A percentile compares a stretch with the other conserved stretches of the same genome.
phyloP scores from a whole-genome alignment of 192 early-diverging fungal genomes.

The Phycomyces nitens region DNA sequence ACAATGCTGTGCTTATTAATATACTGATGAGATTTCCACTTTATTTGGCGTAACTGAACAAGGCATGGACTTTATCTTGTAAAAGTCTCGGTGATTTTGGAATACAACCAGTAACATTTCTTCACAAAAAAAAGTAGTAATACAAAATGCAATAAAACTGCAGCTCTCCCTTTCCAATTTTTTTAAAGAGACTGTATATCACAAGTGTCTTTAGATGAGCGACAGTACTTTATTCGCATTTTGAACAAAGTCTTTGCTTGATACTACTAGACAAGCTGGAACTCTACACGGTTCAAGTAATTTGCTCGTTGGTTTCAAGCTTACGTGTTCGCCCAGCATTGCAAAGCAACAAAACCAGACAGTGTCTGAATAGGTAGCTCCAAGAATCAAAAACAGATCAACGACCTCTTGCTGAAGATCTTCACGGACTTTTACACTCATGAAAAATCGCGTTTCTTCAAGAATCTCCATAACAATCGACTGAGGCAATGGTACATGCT shows the following conservation, averaged over 20 bases:
- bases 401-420: constrained; percentile 22
- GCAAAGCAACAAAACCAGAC: constrained; percentile 23
- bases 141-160: background rate
- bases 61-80: background rate
- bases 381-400: constrained; percentile 1
- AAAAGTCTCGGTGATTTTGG: background rate
- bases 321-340: background rate
- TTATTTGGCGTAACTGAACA: too few species aligned
- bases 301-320: background rate
- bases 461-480: constrained; percentile 9
- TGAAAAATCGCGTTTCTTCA: constrained; percentile 13
- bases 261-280: background rate
- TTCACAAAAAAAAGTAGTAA: constrained; percentile 1
- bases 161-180: background rate
- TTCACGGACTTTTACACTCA: background rate
- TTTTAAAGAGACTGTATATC: background rate
- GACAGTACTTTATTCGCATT: background rate
- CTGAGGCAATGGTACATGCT: constrained; percentile 19
- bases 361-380: constrained; percentile 13
- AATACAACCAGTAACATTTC: constrained; percentile 1
- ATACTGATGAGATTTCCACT: too few species aligned
- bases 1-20: too few species aligned
- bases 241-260: background rate
- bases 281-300: constrained; percentile 8
- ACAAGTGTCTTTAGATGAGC: background rate